These are phyloP conservation scores for Zoysia pacifica DNA, from an alignment of 176 grass and related monocot genomes.

Conservation along the genomic window DNA sequence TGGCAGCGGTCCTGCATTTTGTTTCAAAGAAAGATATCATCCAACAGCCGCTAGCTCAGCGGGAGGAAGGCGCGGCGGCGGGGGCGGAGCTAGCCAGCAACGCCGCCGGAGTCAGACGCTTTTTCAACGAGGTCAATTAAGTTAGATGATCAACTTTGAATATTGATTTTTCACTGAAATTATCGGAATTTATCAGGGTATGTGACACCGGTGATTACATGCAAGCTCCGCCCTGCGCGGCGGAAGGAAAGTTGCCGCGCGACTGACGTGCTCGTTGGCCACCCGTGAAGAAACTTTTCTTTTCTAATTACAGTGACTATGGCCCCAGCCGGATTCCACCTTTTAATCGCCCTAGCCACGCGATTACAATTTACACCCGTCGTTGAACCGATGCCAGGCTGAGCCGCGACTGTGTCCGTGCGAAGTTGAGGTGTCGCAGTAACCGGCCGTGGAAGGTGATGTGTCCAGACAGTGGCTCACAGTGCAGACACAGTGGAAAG, in stretches of 20 bases:
- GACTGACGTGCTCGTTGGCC: background rate
- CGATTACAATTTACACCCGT: background rate
- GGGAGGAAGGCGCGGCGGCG: too few species aligned
- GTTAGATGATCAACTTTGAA: too few species aligned
- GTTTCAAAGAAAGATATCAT: too few species aligned
- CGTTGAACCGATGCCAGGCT: constrained; percentile 25
- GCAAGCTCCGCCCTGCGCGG: background rate
- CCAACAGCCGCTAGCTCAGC: too few species aligned
- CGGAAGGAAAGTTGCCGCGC: background rate
- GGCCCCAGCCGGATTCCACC: background rate
- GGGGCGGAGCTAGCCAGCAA: too few species aligned
- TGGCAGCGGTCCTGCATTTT: too few species aligned
- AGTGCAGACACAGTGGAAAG: constrained; percentile 14
- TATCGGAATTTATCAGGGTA: too few species aligned
- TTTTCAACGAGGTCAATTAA: too few species aligned
- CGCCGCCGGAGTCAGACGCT: too few species aligned
- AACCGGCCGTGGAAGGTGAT: constrained; percentile 33
- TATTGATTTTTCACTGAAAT: too few species aligned
- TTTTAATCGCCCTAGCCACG: background rate
- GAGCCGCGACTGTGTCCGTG: constrained; percentile 1
- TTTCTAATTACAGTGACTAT: background rate
- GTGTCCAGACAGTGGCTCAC: constrained; percentile 43
- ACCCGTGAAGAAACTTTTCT: background rate
- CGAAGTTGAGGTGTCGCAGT: constrained; percentile 12
- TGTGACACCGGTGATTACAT: too few species aligned